Evolutionary conservation across 371 early-diverging fungal genomes (phyloP).

Genomic region (Mortierella sp.): DNA sequence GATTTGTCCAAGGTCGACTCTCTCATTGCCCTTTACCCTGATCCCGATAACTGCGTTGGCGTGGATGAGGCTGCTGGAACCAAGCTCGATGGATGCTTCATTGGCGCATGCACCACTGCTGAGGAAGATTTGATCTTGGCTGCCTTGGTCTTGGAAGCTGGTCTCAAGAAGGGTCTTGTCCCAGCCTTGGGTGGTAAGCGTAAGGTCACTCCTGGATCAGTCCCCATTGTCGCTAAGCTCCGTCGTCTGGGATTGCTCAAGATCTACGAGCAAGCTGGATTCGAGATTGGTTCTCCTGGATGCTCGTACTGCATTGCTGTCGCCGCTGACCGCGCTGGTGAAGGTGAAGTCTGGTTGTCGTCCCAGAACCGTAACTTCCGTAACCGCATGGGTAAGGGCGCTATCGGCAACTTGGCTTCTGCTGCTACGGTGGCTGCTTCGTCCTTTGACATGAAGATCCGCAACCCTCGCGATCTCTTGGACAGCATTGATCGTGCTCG

Average conservation of each 20-base stretch:
- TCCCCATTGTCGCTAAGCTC: slow-evolving; percentile 82
- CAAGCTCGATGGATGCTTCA: slow-evolving; percentile 80
- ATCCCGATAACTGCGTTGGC: slow-evolving; percentile 80
- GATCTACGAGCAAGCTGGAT: slow-evolving; percentile 79
- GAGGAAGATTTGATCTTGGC: slow-evolving; percentile 84
- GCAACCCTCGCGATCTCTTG: slow-evolving; percentile 72
- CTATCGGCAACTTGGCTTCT: slow-evolving; percentile 78
- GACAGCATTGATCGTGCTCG: slow-evolving; percentile 68
- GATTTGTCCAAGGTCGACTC: slow-evolving; percentile 77
- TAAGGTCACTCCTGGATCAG: slow-evolving; percentile 83
- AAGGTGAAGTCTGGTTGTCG: slow-evolving; percentile 83
- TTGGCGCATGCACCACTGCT: slow-evolving; percentile 86
- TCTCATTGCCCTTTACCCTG: slow-evolving; percentile 76
- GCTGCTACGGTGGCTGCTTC: slow-evolving; percentile 87
- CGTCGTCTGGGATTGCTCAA: slow-evolving; percentile 76
- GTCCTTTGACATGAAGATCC: slow-evolving; percentile 76
- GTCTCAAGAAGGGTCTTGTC: slow-evolving; percentile 71
- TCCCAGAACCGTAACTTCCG: slow-evolving; percentile 86
- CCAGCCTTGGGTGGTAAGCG: slow-evolving; percentile 71
- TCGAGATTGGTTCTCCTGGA: slow-evolving; percentile 82
- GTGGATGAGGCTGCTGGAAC: slow-evolving; percentile 67
- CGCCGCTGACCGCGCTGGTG: slow-evolving; percentile 80
- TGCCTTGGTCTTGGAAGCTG: slow-evolving; percentile 77
- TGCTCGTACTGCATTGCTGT: slow-evolving; percentile 86
- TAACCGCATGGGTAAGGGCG: slow-evolving; percentile 86